Conservation (phyloP, 345 rosid genomes). For the Eucalyptus erythrocorys region DNA sequence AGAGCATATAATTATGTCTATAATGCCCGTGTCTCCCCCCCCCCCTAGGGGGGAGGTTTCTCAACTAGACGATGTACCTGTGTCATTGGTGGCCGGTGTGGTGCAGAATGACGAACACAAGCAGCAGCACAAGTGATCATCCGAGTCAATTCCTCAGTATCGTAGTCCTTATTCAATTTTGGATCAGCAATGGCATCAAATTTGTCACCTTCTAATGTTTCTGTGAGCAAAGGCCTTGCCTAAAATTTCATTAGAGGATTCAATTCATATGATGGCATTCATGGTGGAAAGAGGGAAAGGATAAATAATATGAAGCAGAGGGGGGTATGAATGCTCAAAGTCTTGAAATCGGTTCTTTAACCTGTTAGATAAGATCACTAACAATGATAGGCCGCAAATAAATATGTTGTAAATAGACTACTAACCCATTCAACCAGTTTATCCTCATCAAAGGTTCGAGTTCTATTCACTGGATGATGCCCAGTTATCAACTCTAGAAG, state of each 20-base stretch:
- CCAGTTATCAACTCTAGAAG: slow-evolving; percentile 87
- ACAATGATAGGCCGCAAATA: neutral
- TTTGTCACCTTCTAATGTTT: slow-evolving; percentile 36
- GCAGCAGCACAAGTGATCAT: slow-evolving; percentile 79
- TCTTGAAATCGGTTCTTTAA: neutral
- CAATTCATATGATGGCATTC: neutral
- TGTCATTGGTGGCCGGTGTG: slow-evolving; percentile 66
- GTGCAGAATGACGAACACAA: slow-evolving; percentile 67
- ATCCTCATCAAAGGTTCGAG: slow-evolving; percentile 44
- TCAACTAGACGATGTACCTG: slow-evolving; percentile 33
- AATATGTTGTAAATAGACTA: neutral
- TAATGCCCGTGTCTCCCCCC: too few species aligned
- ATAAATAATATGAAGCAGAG: neutral
- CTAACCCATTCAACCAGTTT: slow-evolving; percentile 87
- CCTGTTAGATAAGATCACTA: neutral
- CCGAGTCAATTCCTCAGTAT: slow-evolving; percentile 42
- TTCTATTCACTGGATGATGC: slow-evolving; percentile 45
- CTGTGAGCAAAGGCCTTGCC: slow-evolving; percentile 69
- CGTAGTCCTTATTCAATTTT: slow-evolving; percentile 31
- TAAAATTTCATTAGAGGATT: neutral
- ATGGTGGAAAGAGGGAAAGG: neutral
- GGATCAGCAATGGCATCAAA: slow-evolving; percentile 48
- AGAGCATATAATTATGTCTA: neutral
- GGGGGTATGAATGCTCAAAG: neutral
- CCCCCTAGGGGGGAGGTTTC: neutral